Evolutionary conservation across 2,329 filamentous ascomycete genomes (phyloP).

Genomic region (Alternaria gansuensis): DNA sequence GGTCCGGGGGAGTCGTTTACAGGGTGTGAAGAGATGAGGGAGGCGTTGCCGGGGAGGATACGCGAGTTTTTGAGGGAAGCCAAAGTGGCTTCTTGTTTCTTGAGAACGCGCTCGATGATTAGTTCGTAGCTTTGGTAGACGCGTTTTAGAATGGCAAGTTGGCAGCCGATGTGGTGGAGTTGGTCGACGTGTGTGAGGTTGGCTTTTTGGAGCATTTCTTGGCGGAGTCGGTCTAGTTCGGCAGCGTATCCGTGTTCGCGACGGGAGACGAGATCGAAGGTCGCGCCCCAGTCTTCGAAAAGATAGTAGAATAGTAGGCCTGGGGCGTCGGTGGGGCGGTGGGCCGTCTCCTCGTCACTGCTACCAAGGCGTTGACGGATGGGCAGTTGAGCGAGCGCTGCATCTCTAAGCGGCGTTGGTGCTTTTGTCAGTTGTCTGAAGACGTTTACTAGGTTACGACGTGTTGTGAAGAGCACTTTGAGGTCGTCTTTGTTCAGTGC

Average conservation of each 20-base stretch:
- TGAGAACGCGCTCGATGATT: conserved; percentile 67
- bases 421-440: conserved; percentile 68
- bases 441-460: conserved; percentile 68
- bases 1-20: conserved; percentile 27
- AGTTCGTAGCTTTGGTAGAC: conserved; percentile 69
- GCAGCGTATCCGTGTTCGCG: conserved; percentile 58
- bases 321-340: conserved; percentile 63
- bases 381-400: conserved; percentile 56
- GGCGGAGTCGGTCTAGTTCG: conserved; percentile 61
- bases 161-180: conserved; percentile 68
- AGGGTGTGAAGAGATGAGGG: conserved; percentile 39
- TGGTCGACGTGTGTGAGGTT: conserved; percentile 59
- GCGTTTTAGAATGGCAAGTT: conserved; percentile 68
- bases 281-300: conserved; percentile 72
- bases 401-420: conserved; percentile 54
- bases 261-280: conserved; percentile 64
- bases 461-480: conserved; percentile 60
- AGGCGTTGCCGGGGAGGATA: conserved; percentile 47
- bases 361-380: conserved; percentile 57
- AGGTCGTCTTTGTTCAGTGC: conserved; percentile 54
- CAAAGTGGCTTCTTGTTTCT: conserved; percentile 55
- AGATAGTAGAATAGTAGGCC: conserved; percentile 72
- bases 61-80: conserved; percentile 58
- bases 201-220: conserved; percentile 64
- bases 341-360: conserved; percentile 57